These are phyloP conservation scores for Suhomyces ambrosiae DNA, from an alignment of 1,139 yeast genomes.

Conservation along the genomic window DNA sequence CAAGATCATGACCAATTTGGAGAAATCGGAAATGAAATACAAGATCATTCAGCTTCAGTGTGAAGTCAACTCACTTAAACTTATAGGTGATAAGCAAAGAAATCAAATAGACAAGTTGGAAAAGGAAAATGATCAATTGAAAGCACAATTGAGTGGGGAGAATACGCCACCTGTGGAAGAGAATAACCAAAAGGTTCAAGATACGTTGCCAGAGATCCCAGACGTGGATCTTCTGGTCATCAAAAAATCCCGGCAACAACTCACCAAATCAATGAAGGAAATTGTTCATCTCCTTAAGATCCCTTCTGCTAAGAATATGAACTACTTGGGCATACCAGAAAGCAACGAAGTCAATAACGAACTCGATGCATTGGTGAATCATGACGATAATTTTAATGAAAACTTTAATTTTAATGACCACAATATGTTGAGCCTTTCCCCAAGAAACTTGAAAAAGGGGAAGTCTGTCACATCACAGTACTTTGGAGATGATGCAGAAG, in stretches of 20 bases:
- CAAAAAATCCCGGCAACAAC: constrained; percentile 41
- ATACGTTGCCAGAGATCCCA: constrained; percentile 27
- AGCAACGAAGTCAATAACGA: constrained; percentile 16
- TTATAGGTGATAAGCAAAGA: constrained; percentile 39
- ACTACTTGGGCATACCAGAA: constrained; percentile 25
- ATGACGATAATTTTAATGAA: constrained; percentile 13
- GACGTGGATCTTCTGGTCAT: constrained; percentile 44
- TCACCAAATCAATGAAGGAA: constrained; percentile 46
- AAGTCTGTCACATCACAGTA: constrained; percentile 15
- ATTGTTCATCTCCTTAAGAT: constrained; percentile 43
- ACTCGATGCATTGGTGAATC: constrained; percentile 19
- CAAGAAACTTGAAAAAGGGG: constrained; percentile 10
- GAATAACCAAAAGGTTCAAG: not conserved
- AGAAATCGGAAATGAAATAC: constrained; percentile 58
- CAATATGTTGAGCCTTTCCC: constrained; percentile 13
- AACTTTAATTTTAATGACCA: constrained; percentile 15
- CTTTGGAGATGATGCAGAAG: constrained; percentile 12
- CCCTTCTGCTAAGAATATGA: constrained; percentile 29
- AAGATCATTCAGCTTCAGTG: constrained; percentile 57
- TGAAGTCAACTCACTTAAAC: constrained; percentile 50
- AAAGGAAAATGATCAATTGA: constrained; percentile 17
- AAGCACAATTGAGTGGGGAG: constrained; percentile 8
- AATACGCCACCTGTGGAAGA: not conserved
- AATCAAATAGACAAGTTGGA: constrained; percentile 34
- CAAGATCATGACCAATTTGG: constrained; percentile 58